Base-by-base conservation (phyloP, 2,329 filamentous ascomycete genomes). In the Sarocladium strictum region DNA sequence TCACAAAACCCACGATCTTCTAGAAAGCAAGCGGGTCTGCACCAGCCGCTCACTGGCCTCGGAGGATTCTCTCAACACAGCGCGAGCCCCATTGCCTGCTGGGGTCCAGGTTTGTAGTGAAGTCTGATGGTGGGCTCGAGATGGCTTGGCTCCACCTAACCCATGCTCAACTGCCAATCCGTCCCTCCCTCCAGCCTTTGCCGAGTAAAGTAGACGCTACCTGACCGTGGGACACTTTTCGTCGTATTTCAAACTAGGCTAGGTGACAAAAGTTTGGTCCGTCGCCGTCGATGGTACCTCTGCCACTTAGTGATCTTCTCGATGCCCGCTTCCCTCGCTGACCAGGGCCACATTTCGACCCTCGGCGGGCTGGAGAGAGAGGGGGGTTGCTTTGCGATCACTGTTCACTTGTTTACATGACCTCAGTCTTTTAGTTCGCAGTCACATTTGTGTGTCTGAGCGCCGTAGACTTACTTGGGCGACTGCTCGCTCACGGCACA, bases 31-130 rank as follows among this genome's bases (percentile, higher is more conserved):
- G 70, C 69, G 73, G 43, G 38, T 35, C 53, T 38, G 63, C 74
- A 60, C 57, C 62, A 59, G 60, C 62, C 62, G 62, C 62, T 65
- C 60, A 68, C 66, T 65, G 62, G 60, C 61, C 60, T 75, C 73
- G 72, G 72, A 76, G 70, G 68, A 72, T 75, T 75, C 68, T 71
- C 67, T 66, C 65, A 53, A 53, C 50, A 38, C 50, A 53, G 50
- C 29, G 50, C 47, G 29, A 38, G 43, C 54, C 38, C 19, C 33
- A 47, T 54, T 17, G 6, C 37, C 45, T 33, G 27, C 54, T 33
- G 49, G 54, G 47, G 47, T 56, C 56, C 47, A 51, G 56, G 51
- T 47, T 45, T 54, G 12, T 29, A 29, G 47, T 35, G 17, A 51
- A 35, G 47, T 35, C 47, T 51, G 47, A 35, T 32, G 47, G 47